These are phyloP conservation scores for Phytophthora podocarpi DNA, from an alignment of 352 stramenopile species.

Conservation along the genomic window DNA sequence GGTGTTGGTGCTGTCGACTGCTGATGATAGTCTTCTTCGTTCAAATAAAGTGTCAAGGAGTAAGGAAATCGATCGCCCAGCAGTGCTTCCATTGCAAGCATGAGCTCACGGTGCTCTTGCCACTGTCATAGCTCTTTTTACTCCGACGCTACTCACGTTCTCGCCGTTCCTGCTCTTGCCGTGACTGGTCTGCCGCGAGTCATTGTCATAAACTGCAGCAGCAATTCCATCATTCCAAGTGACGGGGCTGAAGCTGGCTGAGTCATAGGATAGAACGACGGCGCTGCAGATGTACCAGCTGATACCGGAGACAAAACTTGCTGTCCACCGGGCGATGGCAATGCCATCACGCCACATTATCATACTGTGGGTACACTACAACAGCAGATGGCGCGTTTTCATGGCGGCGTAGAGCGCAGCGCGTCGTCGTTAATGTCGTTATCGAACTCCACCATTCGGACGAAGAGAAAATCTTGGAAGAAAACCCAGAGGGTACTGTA, in stretches of 20 bases:
- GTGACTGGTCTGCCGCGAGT: slow-evolving; percentile 39
- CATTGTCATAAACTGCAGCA: slow-evolving; percentile 59
- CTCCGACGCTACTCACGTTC: slow-evolving; percentile 37
- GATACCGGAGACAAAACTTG: no score
- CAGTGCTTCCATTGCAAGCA: slow-evolving; percentile 54
- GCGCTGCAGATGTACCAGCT: background rate
- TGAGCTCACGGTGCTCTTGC: slow-evolving; percentile 56
- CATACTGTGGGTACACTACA: no score
- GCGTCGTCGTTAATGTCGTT: no score
- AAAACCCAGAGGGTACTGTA: no score
- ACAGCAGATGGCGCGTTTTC: no score
- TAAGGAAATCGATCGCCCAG: slow-evolving; percentile 51
- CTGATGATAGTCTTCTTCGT: slow-evolving; percentile 1
- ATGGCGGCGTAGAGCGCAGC: no score
- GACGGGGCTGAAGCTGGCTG: slow-evolving; percentile 13
- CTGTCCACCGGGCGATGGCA: no score
- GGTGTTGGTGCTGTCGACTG: background rate
- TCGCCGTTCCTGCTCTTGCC: slow-evolving; percentile 30
- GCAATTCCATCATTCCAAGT: slow-evolving; percentile 51
- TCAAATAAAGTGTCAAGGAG: slow-evolving; percentile 45
- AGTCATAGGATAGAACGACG: no score
- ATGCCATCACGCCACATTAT: no score
- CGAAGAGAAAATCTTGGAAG: no score
- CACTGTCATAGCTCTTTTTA: slow-evolving; percentile 39
- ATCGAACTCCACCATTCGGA: no score